Base-by-base conservation (phyloP, 1,284 basidiomycete genomes). In the Mycena citricolor region DNA sequence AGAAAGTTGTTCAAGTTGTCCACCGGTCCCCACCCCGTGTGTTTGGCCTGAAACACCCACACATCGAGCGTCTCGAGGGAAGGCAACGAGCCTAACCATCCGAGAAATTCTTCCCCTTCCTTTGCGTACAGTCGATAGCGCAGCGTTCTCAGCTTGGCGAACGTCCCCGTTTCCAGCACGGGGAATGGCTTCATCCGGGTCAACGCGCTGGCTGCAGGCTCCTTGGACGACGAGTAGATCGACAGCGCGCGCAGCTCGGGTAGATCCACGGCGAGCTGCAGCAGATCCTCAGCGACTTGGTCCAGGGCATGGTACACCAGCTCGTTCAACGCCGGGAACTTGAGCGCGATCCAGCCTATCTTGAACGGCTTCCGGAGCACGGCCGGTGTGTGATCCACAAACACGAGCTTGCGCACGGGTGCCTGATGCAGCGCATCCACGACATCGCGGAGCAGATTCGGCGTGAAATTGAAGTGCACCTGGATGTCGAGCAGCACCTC, bases 1-100 rank as follows among this genome's bases (percentile, higher is more conserved):
- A 51, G 25, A 25, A 44, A 28, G 17, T 34, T 11, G 13, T 44
- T 47, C 12, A 51, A 14, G 4, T 38, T 33, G 24, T 21, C 25
- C 6, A 47, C 31, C 4, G 44, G 44, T 2, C 49, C 49, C 49
- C 49, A 51, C 4, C 49, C 49, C 14, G 42, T 36, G 24, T 44
- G 49, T 19, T 41, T 47, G 19, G 10, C 14, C 22, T 47, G 44
- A 8, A 44, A 44, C 5, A 42, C 4, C 10, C 20, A 34, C 11
- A 51, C 13, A 12, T 51, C 41, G 4, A 51, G 24, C n/a, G 45
- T 44, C 25, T 51, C 44, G 10, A 51, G 30, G 4, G 22, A 24
- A 6, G 25, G 32, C 5, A 24, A 8, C 3, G 13, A 33, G 12
- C 22, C 20, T 10, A 51, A 25, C 41, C 42, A 47, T 22, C n/a